A percentile compares a stretch with the other conserved stretches of the same genome.
Evolutionary conservation across 495 filamentous ascomycete genomes (phyloP).

Genomic region (Glonium stellatum): DNA sequence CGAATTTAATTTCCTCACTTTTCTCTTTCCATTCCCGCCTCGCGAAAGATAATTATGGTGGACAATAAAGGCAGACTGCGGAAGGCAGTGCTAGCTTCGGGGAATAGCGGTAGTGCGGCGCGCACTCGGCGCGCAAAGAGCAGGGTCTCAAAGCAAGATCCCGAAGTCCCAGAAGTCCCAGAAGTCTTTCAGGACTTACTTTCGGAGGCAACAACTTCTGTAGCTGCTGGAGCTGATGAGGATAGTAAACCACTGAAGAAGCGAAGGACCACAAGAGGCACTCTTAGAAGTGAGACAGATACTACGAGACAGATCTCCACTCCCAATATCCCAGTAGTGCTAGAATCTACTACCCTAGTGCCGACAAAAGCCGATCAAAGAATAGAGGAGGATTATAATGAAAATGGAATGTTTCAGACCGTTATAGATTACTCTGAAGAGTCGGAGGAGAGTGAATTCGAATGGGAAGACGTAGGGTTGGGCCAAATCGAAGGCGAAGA

Average conservation of each 20-base stretch:
- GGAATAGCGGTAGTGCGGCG: not conserved
- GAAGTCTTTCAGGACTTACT: conserved; percentile 24
- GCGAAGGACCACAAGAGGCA: conserved; percentile 13
- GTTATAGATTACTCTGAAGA: conserved; percentile 31
- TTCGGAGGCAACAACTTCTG: conserved; percentile 13
- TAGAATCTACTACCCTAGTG: not conserved
- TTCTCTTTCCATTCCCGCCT: not conserved
- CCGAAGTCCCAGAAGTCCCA: conserved; percentile 23
- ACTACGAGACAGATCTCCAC: not conserved
- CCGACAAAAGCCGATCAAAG: not conserved
- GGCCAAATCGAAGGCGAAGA: conserved; percentile 33
- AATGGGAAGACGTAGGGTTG: conserved; percentile 67
- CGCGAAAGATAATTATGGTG: not conserved
- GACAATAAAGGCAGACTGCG: not conserved
- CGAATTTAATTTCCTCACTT: not conserved
- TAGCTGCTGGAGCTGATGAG: conserved; percentile 16
- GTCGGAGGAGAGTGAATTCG: conserved; percentile 53
- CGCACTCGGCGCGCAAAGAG: conserved; percentile 6
- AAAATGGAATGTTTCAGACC: conserved; percentile 11
- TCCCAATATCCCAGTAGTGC: not conserved
- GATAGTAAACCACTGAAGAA: conserved; percentile 24
- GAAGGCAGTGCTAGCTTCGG: not conserved
- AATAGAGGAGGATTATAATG: conserved; percentile 1
- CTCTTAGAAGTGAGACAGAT: not conserved
- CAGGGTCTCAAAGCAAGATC: conserved; percentile 6